Conservation (phyloP, 495 filamentous ascomycete genomes). For the Chaetomidium leptoderma region DNA sequence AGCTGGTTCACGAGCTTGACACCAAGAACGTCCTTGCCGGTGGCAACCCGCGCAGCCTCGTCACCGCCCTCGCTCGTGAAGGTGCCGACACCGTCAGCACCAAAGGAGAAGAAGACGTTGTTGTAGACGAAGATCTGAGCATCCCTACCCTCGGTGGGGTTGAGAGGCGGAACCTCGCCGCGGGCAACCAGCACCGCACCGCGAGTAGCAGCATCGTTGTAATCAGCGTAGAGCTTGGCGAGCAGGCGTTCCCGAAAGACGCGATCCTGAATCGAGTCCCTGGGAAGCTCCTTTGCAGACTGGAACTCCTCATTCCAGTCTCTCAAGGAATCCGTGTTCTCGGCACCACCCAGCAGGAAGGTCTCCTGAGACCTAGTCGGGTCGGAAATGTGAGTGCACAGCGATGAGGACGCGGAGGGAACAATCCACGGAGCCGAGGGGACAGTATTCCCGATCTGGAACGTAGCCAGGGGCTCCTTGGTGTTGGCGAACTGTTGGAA, state of each 20-base stretch:
- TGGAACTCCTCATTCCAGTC: constrained; percentile 99
- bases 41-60: constrained; percentile 92
- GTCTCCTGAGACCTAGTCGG: constrained; percentile 87
- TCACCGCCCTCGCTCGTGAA: constrained; percentile 96
- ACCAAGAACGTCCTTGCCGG: constrained; percentile 92
- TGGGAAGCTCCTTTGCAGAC: constrained; percentile 87
- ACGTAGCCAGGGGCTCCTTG: constrained; percentile 85
- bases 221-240: constrained; percentile 95
- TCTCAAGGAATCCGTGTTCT: constrained; percentile 86
- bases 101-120: constrained; percentile 98
- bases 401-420: constrained; percentile 55
- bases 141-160: constrained; percentile 86
- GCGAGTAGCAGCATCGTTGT: constrained; percentile 87
- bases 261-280: constrained; percentile 88
- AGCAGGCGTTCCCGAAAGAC: constrained; percentile 93
- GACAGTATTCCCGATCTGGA: constrained; percentile 88
- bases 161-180: constrained; percentile 92
- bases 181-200: constrained; percentile 91
- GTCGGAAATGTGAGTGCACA: constrained; percentile 71
- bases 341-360: constrained; percentile 81
- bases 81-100: constrained; percentile 94
- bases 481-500: constrained; percentile 76
- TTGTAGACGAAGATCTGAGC: constrained; percentile 99
- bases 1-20: constrained; percentile 94
- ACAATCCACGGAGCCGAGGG: constrained; percentile 93